Conservation (phyloP, 2,329 filamentous ascomycete genomes). For the Colletotrichum spinosum region DNA sequence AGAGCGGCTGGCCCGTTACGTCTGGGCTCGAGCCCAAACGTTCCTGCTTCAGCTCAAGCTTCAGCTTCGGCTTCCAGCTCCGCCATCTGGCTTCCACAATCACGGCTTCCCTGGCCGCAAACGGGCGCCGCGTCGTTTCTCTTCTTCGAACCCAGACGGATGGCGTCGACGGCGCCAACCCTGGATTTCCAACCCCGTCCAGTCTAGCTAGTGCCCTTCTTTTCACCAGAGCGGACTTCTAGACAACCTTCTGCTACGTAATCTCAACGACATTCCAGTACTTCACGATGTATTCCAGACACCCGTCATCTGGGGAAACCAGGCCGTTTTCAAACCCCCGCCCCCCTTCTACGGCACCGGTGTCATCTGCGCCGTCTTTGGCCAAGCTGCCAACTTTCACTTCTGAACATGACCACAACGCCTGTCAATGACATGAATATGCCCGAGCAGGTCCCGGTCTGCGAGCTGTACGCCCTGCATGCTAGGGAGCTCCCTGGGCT, state of each 20-base stretch:
- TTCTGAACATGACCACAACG: not conserved
- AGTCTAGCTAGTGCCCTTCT: not conserved
- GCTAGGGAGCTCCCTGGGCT: conserved; percentile 5
- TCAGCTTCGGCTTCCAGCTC: conserved; percentile 9
- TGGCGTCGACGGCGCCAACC: conserved; percentile 15
- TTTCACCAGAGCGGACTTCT: not conserved
- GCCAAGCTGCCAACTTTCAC: not conserved
- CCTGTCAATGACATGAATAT: too few species aligned
- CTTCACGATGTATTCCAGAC: conserved; percentile 9
- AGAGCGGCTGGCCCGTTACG: conserved; percentile 24
- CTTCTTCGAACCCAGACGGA: not conserved
- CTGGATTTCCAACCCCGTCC: conserved; percentile 6
- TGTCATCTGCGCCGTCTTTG: not conserved
- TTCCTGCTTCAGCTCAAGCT: conserved; percentile 1
- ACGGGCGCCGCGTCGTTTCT: conserved; percentile 18
- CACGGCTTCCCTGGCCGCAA: conserved; percentile 3
- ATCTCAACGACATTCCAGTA: conserved; percentile 18
- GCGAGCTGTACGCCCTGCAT: not conserved
- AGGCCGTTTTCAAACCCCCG: conserved; percentile 3
- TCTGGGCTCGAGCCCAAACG: conserved; percentile 24
- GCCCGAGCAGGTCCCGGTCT: too few species aligned
- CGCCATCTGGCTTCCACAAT: not conserved
- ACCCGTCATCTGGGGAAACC: not conserved
- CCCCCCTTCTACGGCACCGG: not conserved
- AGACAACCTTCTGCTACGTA: not conserved